Evolutionary conservation across 768 basidiomycete species (phyloP), one percentile per base, ranked within the genome.

Genomic region (Tricholoma saponaceum): DNA sequence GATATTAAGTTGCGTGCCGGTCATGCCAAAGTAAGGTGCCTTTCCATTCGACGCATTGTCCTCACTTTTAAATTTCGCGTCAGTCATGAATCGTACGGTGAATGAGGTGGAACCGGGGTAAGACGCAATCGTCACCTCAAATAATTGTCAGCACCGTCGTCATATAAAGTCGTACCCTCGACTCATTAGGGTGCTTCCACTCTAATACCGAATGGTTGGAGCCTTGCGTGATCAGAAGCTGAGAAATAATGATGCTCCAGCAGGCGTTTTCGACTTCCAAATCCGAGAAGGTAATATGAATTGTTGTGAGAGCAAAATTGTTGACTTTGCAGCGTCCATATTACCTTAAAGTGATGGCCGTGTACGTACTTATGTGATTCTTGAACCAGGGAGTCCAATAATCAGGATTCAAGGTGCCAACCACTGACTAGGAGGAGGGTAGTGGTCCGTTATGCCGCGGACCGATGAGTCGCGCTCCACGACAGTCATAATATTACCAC

Each of bases 21-120:
- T 80, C 61, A 80, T 62, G 12, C 79, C 78, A 57, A 78, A 65
- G 59, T 80, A 79, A 7, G 75, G 76, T 51, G 49, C 64, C 58
- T 64, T 63, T 20, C 23, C n/a, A 26, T 22, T 33, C 39, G 20
- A 26, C 14, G 10, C 52, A 47, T 44, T 52, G 23, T 25, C 50
- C 10, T 30, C 28, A 8, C 16, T 28, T 10, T 50, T 50, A 6
- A 30, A 1, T 18, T 50, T 50, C 16, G 47, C 6, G 16, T 4
- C 18, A n/a, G 28, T n/a, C 47, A 50, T 50, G 47, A 14, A 50
- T 28, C 6, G 4, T 30, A 26, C 28, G 8, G 28, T 5, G 28
- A 3, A 46, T 2, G 10, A 10, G 8, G 23, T 26, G 12, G 5
- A 47, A 26, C 14, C 13, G 16, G 16, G 46, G 16, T 16, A 47